Conservation (phyloP, 345 rosid genomes). For the Atalantia buxifolia region DNA sequence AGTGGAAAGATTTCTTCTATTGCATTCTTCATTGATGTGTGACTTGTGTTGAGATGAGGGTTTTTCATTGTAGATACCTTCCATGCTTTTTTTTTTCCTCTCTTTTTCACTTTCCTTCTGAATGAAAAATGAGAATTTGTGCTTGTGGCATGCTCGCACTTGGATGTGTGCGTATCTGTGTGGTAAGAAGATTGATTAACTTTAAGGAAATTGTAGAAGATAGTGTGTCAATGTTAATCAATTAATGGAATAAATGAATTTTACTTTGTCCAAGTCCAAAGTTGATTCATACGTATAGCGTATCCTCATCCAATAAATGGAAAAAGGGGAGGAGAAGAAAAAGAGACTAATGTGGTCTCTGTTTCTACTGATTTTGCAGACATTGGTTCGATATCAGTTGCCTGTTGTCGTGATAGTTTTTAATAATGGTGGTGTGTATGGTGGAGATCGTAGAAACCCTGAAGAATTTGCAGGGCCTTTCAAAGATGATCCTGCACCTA, state of each 20-base stretch:
- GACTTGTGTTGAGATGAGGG: not conserved
- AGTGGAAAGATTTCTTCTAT: not conserved
- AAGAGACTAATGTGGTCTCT: not conserved
- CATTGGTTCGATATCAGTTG: slow-evolving; percentile 87
- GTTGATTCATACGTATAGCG: too few species aligned
- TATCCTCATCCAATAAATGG: too few species aligned
- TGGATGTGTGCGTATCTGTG: not conserved
- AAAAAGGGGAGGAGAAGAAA: too few species aligned
- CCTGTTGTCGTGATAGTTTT: slow-evolving; percentile 91
- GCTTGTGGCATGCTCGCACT: not conserved
- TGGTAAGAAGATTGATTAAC: not conserved
- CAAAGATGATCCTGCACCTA: slow-evolving; percentile 95
- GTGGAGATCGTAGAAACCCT: slow-evolving; percentile 85
- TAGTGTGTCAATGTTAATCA: not conserved
- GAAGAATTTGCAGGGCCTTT: slow-evolving; percentile 81
- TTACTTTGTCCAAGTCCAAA: too few species aligned
- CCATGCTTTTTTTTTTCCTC: not conserved
- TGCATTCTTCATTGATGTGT: not conserved
- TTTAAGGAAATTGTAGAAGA: not conserved
- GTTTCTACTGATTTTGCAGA: slow-evolving; percentile 44
- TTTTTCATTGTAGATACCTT: not conserved
- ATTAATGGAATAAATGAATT: too few species aligned
- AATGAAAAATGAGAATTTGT: not conserved
- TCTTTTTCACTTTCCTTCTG: not conserved
- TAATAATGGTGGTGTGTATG: slow-evolving; percentile 97